Conservation (phyloP, 352 stramenopile genomes). For the Elongisporangium undulatum region DNA sequence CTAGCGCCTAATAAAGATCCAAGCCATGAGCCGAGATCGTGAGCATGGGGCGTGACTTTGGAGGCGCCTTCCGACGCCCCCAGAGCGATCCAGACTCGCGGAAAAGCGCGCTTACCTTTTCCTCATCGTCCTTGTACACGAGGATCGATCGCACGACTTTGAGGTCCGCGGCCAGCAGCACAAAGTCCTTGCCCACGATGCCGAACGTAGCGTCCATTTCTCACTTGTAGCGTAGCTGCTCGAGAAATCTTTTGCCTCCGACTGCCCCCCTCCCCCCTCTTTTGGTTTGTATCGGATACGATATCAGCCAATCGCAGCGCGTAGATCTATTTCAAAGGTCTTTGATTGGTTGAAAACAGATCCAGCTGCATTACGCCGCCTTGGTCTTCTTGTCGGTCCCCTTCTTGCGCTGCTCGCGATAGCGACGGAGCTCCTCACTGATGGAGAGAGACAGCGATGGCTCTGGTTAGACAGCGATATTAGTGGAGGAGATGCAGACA, state of each 20-base stretch:
- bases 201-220: constrained; percentile 87
- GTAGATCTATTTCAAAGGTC: not conserved
- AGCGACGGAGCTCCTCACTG: constrained; percentile 64
- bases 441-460: not conserved
- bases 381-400: constrained; percentile 50
- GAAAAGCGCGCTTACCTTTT: constrained; percentile 72
- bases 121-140: constrained; percentile 91
- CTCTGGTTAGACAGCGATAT: not conserved
- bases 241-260: not conserved
- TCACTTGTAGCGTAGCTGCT: constrained; percentile 2
- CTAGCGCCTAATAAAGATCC: constrained; percentile 43
- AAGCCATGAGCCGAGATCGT: constrained; percentile 2
- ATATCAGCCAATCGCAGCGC: constrained; percentile 1
- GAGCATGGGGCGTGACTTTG: not conserved
- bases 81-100: not conserved
- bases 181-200: constrained; percentile 90
- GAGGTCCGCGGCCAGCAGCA: constrained; percentile 87
- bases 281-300: not conserved
- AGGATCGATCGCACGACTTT: constrained; percentile 90
- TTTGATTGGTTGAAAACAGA: constrained; percentile 2
- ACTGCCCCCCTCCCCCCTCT: not conserved
- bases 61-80: not conserved
- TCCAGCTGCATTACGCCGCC: constrained; percentile 7
- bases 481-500: not conserved
- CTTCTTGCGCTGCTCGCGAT: constrained; percentile 54